Conservation (phyloP, 768 basidiomycete species). For the Macrocybe gigantea region DNA sequence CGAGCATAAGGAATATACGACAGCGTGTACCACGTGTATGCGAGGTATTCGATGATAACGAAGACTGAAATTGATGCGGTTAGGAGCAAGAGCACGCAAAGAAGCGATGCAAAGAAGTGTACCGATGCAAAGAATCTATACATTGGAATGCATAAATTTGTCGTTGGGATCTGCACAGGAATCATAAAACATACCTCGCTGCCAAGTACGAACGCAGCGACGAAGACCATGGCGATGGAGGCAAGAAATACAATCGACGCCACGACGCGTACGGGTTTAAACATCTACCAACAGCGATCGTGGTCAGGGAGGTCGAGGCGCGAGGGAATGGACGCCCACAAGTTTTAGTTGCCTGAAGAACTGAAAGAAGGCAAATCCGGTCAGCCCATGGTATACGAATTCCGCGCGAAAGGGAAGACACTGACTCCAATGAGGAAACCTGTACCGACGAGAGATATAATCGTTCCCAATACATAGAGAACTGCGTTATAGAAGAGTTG, state of each 20-base stretch:
- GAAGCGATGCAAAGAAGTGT: conserved; percentile 2
- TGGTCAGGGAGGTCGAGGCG: not conserved
- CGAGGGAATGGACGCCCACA: conserved; percentile 30
- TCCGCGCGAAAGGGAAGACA: conserved; percentile 8
- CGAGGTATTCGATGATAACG: conserved; percentile 87
- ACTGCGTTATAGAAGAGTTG: conserved; percentile 35
- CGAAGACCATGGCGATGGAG: conserved; percentile 77
- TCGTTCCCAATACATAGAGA: conserved; percentile 75
- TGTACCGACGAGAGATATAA: conserved; percentile 80
- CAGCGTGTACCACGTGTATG: conserved; percentile 84
- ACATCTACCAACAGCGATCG: conserved; percentile 56
- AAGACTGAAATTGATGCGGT: conserved; percentile 48
- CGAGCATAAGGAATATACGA: conserved; percentile 93
- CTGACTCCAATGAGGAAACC: conserved; percentile 88
- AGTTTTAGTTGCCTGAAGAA: conserved; percentile 79
- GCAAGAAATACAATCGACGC: conserved; percentile 76
- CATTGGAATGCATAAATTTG: not conserved
- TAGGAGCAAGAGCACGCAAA: conserved; percentile 7
- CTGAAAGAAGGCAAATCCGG: conserved; percentile 28
- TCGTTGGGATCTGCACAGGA: not conserved
- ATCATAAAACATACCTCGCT: conserved; percentile 47
- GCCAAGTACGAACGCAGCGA: conserved; percentile 74
- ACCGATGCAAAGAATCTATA: conserved; percentile 66
- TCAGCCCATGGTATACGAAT: not conserved
- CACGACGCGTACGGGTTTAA: conserved; percentile 84